Conservation (phyloP, 1,284 basidiomycete species). For the Tranzscheliella williamsii region DNA sequence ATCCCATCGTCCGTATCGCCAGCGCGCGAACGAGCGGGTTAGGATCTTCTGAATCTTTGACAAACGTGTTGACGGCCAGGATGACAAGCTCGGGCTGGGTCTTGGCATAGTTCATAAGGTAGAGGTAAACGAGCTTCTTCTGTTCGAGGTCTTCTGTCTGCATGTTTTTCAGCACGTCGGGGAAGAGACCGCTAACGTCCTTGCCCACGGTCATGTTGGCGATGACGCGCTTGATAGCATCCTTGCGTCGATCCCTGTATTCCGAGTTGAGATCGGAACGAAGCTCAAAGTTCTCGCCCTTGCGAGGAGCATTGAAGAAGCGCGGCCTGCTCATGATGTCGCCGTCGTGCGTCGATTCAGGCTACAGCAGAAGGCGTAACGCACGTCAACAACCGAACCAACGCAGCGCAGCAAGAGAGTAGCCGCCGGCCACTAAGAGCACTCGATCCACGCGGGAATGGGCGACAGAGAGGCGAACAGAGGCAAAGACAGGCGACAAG, state of each 20-base stretch:
- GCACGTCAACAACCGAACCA: too few species aligned
- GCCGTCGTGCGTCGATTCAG: too few species aligned
- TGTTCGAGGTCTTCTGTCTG: constrained; percentile 88
- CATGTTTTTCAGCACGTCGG: constrained; percentile 98
- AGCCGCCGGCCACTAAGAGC: too few species aligned
- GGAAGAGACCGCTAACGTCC: constrained; percentile 90
- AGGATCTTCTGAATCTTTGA: constrained; percentile 88
- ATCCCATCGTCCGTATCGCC: constrained; percentile 97
- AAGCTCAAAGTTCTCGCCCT: constrained; percentile 59
- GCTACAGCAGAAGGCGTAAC: too few species aligned
- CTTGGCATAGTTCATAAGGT: constrained; percentile 98
- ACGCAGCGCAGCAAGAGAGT: too few species aligned
- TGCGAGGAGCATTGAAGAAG: constrained; percentile 60
- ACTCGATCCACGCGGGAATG: too few species aligned
- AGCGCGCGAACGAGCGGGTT: constrained; percentile 95
- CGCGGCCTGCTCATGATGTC: constrained; percentile 59
- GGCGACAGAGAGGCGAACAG: too few species aligned
- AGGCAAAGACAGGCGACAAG: too few species aligned
- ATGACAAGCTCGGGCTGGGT: constrained; percentile 97
- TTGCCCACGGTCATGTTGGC: constrained; percentile 96
- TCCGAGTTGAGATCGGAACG: constrained; percentile 76
- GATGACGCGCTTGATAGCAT: constrained; percentile 84
- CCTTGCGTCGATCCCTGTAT: constrained; percentile 90
- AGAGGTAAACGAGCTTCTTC: constrained; percentile 96
- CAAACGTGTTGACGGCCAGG: constrained; percentile 97